Evolutionary conservation across 2,329 filamentous ascomycete species (phyloP), one percentile per base, ranked within the genome.

Genomic region (Botrytis fabae): DNA sequence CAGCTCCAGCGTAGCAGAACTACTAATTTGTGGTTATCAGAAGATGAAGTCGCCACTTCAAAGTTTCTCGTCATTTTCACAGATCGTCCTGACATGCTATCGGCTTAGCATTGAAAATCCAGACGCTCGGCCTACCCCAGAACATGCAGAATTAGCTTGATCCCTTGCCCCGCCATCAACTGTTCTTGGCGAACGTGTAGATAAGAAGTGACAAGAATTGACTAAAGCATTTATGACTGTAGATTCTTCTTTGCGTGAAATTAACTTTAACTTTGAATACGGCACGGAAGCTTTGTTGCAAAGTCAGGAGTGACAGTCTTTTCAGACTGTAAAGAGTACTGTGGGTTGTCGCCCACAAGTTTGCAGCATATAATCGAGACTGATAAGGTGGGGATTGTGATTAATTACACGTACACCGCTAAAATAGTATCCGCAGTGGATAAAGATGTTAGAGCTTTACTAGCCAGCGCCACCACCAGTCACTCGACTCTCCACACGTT

Each of bases 121-220:
- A 46, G 42, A 32, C 57, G 57, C 69, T 70, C 59, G 69, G 69
- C 62, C 32, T 54, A 71, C 69, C 46, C 59, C 60, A 63, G 69
- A 51, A 54, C 28, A 7, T 71, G 60, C 69, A 65, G 38, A 42
- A 22, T 16, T 44, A 40, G 32, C 12, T 32, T n/a, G 12, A 10
- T 51, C 8, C 60, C 22, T 54, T 32, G 32, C 64, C 44, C 46
- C 32, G 22, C 46, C 38, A 6, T 46, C 8, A 63, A n/a, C 7
- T 57, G 18, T 51, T 40, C 44, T 9, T 54, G 51, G 51, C 40
- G 20, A 59, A 38, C 22, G 5, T 7, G 25, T 8, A 54, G 22
- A 38, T 70, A 20, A n/a, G 28, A 48, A 22, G 10, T 32, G 57
- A 32, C 40, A 40, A 38, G 22, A 42, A 12, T 14, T 70, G 69